These are phyloP conservation scores for Ophiocordyceps polyrhachis-furcata DNA, from an alignment of 2,329 filamentous ascomycete species.

Conservation along the genomic window DNA sequence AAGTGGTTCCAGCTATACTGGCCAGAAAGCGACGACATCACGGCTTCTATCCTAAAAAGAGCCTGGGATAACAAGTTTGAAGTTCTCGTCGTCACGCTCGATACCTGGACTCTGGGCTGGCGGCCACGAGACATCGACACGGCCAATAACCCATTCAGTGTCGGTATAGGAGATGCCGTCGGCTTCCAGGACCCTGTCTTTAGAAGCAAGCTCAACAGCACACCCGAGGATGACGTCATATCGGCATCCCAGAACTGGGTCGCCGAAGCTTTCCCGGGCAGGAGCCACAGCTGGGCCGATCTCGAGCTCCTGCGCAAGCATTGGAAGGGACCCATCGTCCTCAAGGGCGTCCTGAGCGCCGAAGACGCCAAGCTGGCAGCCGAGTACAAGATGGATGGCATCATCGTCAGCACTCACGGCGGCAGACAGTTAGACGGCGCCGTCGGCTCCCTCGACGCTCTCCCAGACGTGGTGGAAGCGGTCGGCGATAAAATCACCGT, in stretches of 20 bases:
- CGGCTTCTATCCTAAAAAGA: slow-evolving; percentile 40
- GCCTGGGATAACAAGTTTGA: slow-evolving; percentile 43
- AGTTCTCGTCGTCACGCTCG: slow-evolving; percentile 52
- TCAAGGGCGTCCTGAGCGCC: slow-evolving; percentile 22
- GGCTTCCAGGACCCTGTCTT: slow-evolving; percentile 53
- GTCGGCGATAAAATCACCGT: slow-evolving; percentile 38
- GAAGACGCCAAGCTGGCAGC: slow-evolving; percentile 20
- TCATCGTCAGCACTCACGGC: slow-evolving; percentile 25
- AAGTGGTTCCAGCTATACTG: slow-evolving; percentile 65
- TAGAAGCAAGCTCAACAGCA: slow-evolving; percentile 7
- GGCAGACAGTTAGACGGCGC: slow-evolving; percentile 22
- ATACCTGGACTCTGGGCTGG: slow-evolving; percentile 53
- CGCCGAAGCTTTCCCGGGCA: slow-evolving; percentile 26
- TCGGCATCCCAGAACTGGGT: slow-evolving; percentile 35
- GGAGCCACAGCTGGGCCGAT: slow-evolving; percentile 38
- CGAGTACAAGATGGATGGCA: slow-evolving; percentile 17
- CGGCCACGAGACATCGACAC: slow-evolving; percentile 48
- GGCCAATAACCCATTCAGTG: slow-evolving; percentile 9
- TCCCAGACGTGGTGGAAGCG: slow-evolving; percentile 25
- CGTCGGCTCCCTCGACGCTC: slow-evolving; percentile 34
- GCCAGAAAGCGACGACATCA: slow-evolving; percentile 47
- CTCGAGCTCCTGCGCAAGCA: slow-evolving; percentile 35
- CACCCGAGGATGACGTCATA: slow-evolving; percentile 26
- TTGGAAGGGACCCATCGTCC: slow-evolving; percentile 35
- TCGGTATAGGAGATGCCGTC: slow-evolving; percentile 16